These are phyloP conservation scores for Neurospora sp. DNA, from an alignment of 495 filamentous ascomycete genomes.

Conservation along the genomic window DNA sequence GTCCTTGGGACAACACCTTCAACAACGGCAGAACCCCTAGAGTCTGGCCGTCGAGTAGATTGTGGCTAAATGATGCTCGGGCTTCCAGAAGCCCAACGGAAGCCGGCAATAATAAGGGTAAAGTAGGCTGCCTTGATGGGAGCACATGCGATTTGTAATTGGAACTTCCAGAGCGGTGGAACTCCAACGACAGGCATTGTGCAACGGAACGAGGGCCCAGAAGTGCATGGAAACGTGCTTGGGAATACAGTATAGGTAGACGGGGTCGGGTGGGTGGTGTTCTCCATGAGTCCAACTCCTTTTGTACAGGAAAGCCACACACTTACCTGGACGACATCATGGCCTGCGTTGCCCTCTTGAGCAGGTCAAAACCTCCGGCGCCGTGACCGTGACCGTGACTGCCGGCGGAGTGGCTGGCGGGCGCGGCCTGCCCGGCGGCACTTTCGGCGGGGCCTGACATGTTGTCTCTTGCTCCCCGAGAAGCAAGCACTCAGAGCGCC, in stretches of 20 bases:
- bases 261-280: neutral
- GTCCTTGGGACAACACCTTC: neutral
- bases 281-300: neutral
- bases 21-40: neutral
- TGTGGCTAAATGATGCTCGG: slow-evolving; percentile 16
- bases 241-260: slow-evolving; percentile 2
- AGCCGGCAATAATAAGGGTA: slow-evolving; percentile 12
- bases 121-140: slow-evolving; percentile 2
- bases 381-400: slow-evolving; percentile 9
- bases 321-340: slow-evolving; percentile 49
- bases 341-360: slow-evolving; percentile 44
- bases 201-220: slow-evolving; percentile 1
- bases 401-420: slow-evolving; percentile 8
- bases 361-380: slow-evolving; percentile 36
- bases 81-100: slow-evolving; percentile 19
- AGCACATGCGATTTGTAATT: neutral
- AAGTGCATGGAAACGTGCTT: neutral
- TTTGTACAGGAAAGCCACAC: slow-evolving; percentile 9
- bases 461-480: slow-evolving; percentile 11
- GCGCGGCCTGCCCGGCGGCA: neutral
- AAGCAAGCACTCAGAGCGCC: neutral
- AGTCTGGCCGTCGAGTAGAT: neutral
- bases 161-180: neutral
- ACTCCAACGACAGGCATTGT: neutral
- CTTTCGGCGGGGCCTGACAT: slow-evolving; percentile 21